phyloP scores from a whole-genome alignment of 257 asterid genomes.

The Solanum chmielewskii region DNA sequence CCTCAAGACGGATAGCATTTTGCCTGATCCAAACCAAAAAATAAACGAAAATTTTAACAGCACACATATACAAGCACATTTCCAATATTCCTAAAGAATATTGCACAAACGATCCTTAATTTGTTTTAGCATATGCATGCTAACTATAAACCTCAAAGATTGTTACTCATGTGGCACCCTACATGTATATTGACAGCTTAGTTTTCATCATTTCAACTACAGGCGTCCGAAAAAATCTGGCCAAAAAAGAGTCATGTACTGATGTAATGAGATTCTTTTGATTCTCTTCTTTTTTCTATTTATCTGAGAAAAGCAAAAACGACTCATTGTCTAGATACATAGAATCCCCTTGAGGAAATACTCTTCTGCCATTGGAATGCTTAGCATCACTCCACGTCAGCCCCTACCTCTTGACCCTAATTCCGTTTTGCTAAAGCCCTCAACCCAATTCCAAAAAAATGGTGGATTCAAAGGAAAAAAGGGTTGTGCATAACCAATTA shows the following conservation, averaged over 20 bases:
- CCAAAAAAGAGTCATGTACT: background rate
- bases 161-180: background rate
- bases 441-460: background rate
- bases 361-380: background rate
- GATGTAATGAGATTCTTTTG: background rate
- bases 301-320: background rate
- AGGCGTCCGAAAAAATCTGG: background rate
- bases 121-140: background rate
- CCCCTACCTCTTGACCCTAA: background rate
- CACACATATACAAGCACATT: background rate
- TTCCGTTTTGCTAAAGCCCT: background rate
- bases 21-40: slow-evolving; percentile 35
- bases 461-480: background rate
- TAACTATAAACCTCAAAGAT: background rate
- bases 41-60: background rate
- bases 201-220: background rate
- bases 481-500: background rate
- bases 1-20: slow-evolving; percentile 84
- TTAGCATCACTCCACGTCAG: background rate
- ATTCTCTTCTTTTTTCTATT: background rate
- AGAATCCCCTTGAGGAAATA: background rate
- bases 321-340: background rate
- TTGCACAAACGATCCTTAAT: background rate
- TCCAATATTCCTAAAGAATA: background rate
- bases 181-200: background rate